Conservation (phyloP, 208 protist species). For the Crithidia fasciculata region DNA sequence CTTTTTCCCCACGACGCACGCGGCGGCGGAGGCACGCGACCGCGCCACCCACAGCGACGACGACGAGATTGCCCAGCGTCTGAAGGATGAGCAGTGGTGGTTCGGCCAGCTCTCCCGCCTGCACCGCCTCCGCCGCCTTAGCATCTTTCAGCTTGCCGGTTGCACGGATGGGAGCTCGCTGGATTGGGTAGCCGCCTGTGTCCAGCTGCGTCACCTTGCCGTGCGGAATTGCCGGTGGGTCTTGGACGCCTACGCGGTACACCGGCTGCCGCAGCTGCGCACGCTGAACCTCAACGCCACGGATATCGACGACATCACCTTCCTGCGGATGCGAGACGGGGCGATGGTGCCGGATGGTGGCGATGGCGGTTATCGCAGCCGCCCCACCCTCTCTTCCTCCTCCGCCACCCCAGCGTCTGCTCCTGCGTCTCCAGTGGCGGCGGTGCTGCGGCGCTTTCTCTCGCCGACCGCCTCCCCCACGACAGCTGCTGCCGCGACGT, state of each 20-base stretch:
- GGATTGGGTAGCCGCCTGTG: slow-evolving; percentile 10
- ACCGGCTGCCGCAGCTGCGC: slow-evolving; percentile 15
- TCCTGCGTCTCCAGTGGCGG: neutral
- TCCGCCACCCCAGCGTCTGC: neutral
- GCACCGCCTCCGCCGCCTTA: slow-evolving; percentile 12
- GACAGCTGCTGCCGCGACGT: neutral
- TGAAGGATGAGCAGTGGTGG: slow-evolving; percentile 17
- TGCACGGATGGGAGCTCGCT: slow-evolving; percentile 9
- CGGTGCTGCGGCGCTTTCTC: neutral
- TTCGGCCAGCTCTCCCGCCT: slow-evolving; percentile 12
- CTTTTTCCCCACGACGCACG: neutral
- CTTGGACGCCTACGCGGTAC: slow-evolving; percentile 23
- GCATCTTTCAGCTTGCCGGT: neutral
- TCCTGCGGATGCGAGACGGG: slow-evolving; percentile 23
- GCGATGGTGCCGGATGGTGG: neutral
- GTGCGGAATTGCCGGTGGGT: slow-evolving; percentile 24
- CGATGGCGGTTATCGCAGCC: too few species aligned
- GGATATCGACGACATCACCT: slow-evolving; percentile 23
- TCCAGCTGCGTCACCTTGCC: neutral
- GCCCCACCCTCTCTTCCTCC: neutral
- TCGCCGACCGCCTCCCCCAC: neutral
- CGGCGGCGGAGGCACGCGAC: neutral
- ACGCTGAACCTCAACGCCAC: slow-evolving; percentile 17
- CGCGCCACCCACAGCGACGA: neutral
- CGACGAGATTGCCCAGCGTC: neutral